Conservation (phyloP, 1,139 yeast species). For the Pichia sp. region DNA sequence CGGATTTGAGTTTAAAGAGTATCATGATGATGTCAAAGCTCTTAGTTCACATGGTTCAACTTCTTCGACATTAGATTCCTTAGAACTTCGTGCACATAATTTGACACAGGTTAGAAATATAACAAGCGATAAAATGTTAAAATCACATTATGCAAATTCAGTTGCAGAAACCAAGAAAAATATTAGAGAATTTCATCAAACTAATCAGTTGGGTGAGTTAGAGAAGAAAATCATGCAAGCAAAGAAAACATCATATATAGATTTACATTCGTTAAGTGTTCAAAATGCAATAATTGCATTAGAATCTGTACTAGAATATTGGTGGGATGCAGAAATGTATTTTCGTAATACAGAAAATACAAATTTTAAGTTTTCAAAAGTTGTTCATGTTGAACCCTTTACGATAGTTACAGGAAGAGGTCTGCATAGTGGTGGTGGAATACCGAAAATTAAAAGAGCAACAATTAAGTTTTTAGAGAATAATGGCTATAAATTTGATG, state of each 20-base stretch:
- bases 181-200: neutral
- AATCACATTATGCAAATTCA: conserved; percentile 2
- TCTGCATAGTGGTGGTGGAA: conserved; percentile 50
- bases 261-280: conserved; percentile 47
- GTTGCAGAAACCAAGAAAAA: conserved; percentile 5
- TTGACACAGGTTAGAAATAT: conserved; percentile 1
- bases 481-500: conserved; percentile 37
- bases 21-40: neutral
- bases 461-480: conserved; percentile 34
- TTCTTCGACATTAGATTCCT: neutral
- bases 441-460: conserved; percentile 37
- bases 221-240: conserved; percentile 12
- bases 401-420: conserved; percentile 57
- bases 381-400: conserved; percentile 34
- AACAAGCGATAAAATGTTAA: conserved; percentile 4
- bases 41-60: neutral
- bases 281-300: conserved; percentile 38
- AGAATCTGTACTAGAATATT: conserved; percentile 32
- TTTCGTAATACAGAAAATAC: conserved; percentile 37
- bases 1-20: neutral
- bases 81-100: conserved; percentile 1
- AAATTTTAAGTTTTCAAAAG: conserved; percentile 30
- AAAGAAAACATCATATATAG: conserved; percentile 31
- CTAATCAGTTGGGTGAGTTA: conserved; percentile 2
- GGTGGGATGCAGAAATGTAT: conserved; percentile 51